A percentile compares a stretch with the other conserved stretches of the same genome.
These are phyloP conservation scores for Annona squamosa DNA, from an alignment of 164 flowering plant genomes.

Conservation along the genomic window DNA sequence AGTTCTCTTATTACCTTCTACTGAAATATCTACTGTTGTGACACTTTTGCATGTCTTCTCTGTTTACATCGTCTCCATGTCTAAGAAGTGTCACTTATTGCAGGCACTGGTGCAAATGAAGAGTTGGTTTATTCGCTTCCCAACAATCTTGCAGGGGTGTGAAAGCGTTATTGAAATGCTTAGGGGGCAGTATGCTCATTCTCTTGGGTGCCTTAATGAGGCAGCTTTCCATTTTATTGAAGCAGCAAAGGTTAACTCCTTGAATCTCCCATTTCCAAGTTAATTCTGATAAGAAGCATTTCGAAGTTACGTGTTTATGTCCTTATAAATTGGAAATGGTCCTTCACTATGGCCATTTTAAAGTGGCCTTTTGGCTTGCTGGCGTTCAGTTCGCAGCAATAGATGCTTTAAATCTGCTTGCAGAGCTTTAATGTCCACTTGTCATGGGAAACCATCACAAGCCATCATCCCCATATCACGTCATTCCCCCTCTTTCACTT, in stretches of 20 bases:
- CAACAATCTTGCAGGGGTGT: conserved; percentile 80
- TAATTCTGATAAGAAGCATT: not conserved
- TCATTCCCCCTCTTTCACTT: too few relatives aligned
- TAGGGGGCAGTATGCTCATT: conserved; percentile 93
- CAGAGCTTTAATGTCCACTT: too few relatives aligned
- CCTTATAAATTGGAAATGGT: not conserved
- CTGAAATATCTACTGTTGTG: too few relatives aligned
- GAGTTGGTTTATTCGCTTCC: conserved; percentile 75
- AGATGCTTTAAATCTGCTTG: too few relatives aligned
- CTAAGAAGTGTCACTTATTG: conserved; percentile 7
- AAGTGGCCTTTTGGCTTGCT: not conserved
- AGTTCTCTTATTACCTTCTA: too few relatives aligned
- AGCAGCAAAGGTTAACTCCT: conserved; percentile 65
- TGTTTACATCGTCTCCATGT: not conserved
- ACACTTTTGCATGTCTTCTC: too few relatives aligned
- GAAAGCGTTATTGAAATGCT: conserved; percentile 86
- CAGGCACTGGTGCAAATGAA: conserved; percentile 93
- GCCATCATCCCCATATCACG: too few relatives aligned
- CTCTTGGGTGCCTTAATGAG: conserved; percentile 75
- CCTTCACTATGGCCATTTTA: not conserved
- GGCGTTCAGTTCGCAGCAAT: not conserved
- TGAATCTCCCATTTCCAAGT: not conserved
- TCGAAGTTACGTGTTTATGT: too few relatives aligned
- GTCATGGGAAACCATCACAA: too few relatives aligned
- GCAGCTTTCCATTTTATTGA: conserved; percentile 86